Conservation (phyloP, 768 basidiomycete species). For the Xerocomellus intermedius region DNA sequence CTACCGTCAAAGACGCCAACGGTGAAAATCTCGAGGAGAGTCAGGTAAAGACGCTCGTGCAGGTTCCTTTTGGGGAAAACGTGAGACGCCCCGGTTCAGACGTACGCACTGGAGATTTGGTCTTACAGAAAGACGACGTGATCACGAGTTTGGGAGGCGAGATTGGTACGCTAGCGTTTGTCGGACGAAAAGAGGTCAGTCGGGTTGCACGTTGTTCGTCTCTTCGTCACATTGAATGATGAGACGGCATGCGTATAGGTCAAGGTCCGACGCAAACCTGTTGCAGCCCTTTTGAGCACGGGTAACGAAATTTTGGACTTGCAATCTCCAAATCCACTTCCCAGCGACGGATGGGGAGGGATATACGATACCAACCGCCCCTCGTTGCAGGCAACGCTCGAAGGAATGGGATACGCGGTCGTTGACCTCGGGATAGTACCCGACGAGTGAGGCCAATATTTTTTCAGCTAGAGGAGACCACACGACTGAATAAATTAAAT, state of each 20-base stretch:
- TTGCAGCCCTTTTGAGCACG: slow-evolving; percentile 80
- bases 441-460: slow-evolving; percentile 53
- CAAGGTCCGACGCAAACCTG: slow-evolving; percentile 64
- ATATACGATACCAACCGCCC: slow-evolving; percentile 89
- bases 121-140: slow-evolving; percentile 58
- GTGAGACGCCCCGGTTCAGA: slow-evolving; percentile 74
- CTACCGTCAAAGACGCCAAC: slow-evolving; percentile 40
- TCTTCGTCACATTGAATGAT: neutral
- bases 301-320: slow-evolving; percentile 80
- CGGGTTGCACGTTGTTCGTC: neutral
- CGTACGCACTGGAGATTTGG: slow-evolving; percentile 63
- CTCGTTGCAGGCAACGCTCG: slow-evolving; percentile 65
- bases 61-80: slow-evolving; percentile 66
- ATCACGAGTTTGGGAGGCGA: slow-evolving; percentile 74
- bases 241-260: slow-evolving; percentile 44
- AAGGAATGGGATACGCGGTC: slow-evolving; percentile 73
- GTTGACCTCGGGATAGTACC: slow-evolving; percentile 78
- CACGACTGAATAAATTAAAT: neutral
- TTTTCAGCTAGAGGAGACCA: neutral
- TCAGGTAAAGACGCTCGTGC: slow-evolving; percentile 64
- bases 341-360: slow-evolving; percentile 56
- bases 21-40: slow-evolving; percentile 60
- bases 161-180: slow-evolving; percentile 77
- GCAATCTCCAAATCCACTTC: slow-evolving; percentile 38
- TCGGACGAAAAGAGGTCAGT: slow-evolving; percentile 68